Evolutionary conservation across 768 basidiomycete species (phyloP), one percentile per base, ranked within the genome.

Genomic region (Pulveroboletus ravenelii): DNA sequence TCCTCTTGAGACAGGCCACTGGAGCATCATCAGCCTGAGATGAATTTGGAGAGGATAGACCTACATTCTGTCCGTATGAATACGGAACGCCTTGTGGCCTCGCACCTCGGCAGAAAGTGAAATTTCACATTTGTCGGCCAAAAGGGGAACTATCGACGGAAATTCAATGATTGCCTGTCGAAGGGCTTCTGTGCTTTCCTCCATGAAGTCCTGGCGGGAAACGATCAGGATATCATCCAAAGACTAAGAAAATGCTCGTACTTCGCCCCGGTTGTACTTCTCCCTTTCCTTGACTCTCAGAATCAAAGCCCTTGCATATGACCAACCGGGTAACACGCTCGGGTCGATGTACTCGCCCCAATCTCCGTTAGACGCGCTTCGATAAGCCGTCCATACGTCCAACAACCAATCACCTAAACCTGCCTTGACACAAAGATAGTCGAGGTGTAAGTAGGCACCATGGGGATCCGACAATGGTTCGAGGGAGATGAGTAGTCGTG

Each of bases 381-480:
- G 48, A 47, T 57, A 55, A 18, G 64, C 61, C 5, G 52, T 27
- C 62, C 73, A 87, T 32, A 89, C 64, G 35, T 87, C 81, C 39
- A 93, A 64, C 10, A 97, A 63, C 94, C 93, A 98, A 37, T 84
- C 72, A 10, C 74, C 63, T 80, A 93, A 85, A 25, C 84, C 82
- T 0, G 86, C 77, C 65, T 93, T 95, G 52, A 92, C 71, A 0
- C 90, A 84, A 18, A 97, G 74, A 62, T 85, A 88, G 58, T 99
- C 93, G 2, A 98, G 75, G 61, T 91, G 86, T 12, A 93, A 72
- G 2, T 87, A 70, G 1, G 85, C 79, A 2, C 92, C 93, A 60
- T 96, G 93, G 0, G 94, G 94, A 60, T 95, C 93, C n/a, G 74
- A 75, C 71, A 79, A 79, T 0, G 94, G 91, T 62, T 96, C 93